Evolutionary conservation across 768 basidiomycete genomes (phyloP), one percentile per base, ranked within the genome.

Genomic region (Russula emetica): DNA sequence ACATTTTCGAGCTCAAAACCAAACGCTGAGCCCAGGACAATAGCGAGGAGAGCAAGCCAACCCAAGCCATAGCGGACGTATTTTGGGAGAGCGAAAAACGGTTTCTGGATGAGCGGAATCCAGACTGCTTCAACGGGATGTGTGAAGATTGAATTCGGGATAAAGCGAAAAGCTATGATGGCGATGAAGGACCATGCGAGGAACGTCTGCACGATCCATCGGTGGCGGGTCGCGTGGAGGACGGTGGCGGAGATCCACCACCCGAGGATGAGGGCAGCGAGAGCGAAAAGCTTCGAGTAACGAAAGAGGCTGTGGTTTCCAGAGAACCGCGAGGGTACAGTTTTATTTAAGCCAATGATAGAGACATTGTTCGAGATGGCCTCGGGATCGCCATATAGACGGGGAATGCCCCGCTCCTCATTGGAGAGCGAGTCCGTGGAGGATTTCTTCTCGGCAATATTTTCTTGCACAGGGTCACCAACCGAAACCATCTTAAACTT

Each of bases 11-110:
- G 80, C 28, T 78, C 75, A 76, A 93, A 90, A 10, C 92, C 92
- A 72, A 92, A 95, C 0, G 91, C 92, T n/a, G 90, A 92, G 34
- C 92, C 93, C 63, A 95, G 88, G 52, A 93, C 78, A 61, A 93
- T 84, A 20, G 72, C 90, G 52, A 94, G 71, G 49, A 95, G 83
- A 65, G 83, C 83, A 24, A 90, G 72, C 89, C 90, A 92, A 55
- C 93, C 92, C 42, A 89, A 71, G 7, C 79, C 71, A 47, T 91
- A 77, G 22, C 91, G 81, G 60, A 79, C 65, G 24, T 68, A 28
- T 58, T 82, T 81, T 18, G 77, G 77, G 22, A 85, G 72, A 60
- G 70, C 78, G 74, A 84, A 87, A 80, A 84, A 94, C 6, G 92
- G 93, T 24, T 77, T 75, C 66, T 85, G 79, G 28, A 94, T 76